These are phyloP conservation scores for Spergularia marina DNA, from an alignment of 148 eudicot genomes.

Conservation along the genomic window DNA sequence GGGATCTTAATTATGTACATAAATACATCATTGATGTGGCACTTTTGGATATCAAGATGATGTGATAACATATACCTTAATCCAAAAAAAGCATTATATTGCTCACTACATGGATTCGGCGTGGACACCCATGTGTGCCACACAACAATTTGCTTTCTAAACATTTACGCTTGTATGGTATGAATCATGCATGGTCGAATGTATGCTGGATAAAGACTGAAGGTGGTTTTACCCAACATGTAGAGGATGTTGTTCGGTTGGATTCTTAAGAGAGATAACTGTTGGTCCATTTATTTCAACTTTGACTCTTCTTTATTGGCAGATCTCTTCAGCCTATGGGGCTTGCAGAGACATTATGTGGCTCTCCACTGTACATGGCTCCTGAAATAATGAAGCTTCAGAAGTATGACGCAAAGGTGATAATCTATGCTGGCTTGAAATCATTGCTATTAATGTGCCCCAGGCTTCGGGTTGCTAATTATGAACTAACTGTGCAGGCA, in stretches of 20 bases:
- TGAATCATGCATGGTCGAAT: not conserved
- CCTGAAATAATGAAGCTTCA: slow-evolving; percentile 96
- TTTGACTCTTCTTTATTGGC: slow-evolving; percentile 25
- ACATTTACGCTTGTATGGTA: too few species aligned
- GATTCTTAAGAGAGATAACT: not conserved
- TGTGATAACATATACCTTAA: too few species aligned
- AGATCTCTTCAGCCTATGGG: slow-evolving; percentile 94
- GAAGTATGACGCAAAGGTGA: slow-evolving; percentile 98
- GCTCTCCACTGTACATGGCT: slow-evolving; percentile 98
- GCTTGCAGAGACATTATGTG: slow-evolving; percentile 96
- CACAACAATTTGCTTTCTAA: too few species aligned
- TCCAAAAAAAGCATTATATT: too few species aligned
- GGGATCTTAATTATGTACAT: too few species aligned
- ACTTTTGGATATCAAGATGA: too few species aligned
- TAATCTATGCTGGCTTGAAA: slow-evolving; percentile 9
- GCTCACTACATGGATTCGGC: too few species aligned
- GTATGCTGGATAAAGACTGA: not conserved
- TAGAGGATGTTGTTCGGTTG: too few species aligned
- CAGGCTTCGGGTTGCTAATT: slow-evolving; percentile 20
- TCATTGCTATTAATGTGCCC: not conserved
- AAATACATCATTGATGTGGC: too few species aligned
- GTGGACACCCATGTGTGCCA: too few species aligned
- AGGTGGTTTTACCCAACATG: not conserved
- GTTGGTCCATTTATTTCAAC: not conserved
- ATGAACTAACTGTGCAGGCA: slow-evolving; percentile 65